A percentile compares a stretch with the other conserved stretches of the same genome.
Evolutionary conservation across 129 eudicot species (phyloP).

Genomic region (Centrapalus pauciflorus): DNA sequence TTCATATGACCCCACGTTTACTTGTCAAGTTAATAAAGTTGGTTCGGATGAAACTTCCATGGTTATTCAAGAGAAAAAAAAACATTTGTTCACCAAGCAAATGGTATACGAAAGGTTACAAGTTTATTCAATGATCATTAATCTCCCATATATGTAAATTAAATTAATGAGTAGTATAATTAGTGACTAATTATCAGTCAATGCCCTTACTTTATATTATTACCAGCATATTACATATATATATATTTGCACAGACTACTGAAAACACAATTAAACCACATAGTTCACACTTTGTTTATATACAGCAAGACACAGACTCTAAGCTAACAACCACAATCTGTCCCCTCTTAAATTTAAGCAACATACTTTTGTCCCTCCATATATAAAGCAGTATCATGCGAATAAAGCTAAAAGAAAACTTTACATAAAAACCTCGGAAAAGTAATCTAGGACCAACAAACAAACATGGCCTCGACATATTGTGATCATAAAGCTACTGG

Average conservation of each 20-base stretch:
- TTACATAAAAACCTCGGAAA: constrained; percentile 11
- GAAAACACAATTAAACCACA: not conserved
- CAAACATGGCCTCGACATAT: not conserved
- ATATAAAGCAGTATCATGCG: not conserved
- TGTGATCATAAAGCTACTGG: constrained; percentile 10
- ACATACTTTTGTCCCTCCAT: not conserved
- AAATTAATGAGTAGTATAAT: too few species aligned
- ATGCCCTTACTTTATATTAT: not conserved
- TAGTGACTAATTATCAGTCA: not conserved
- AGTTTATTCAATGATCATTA: too few species aligned
- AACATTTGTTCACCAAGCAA: not conserved
- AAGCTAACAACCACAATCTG: too few species aligned
- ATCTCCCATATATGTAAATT: too few species aligned
- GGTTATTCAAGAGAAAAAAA: too few species aligned
- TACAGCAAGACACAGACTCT: not conserved
- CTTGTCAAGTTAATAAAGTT: too few species aligned
- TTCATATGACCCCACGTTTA: too few species aligned
- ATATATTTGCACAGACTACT: too few species aligned
- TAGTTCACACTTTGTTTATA: not conserved
- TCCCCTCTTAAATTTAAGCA: constrained; percentile 8
- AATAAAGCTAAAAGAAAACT: not conserved
- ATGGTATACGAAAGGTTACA: not conserved
- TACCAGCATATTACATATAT: not conserved
- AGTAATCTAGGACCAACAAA: not conserved
- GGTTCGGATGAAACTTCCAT: too few species aligned